Base-by-base conservation (phyloP, 495 filamentous ascomycete species). In the Symbiotaphrina buchneri region DNA sequence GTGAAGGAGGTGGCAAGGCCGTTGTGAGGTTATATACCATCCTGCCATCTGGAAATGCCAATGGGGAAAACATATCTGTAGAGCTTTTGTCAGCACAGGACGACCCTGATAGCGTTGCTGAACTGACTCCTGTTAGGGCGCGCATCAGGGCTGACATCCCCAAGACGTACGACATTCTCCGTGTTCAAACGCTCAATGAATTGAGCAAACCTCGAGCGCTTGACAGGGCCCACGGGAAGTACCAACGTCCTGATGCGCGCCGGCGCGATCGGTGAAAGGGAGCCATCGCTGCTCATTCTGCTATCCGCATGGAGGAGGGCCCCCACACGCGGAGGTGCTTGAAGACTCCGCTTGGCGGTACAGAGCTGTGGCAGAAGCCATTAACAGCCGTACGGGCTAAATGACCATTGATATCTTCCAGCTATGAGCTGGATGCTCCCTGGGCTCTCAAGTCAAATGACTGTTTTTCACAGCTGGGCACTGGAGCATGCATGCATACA, bases 31-130 rank as follows among this genome's bases (percentile, higher is more conserved):
- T 76, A 61, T 90, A 94, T 38, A 94, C 64, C 39, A 99, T 74
- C 39, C 72, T 68, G 33, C 87, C 87, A 36, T 68, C 68, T 6
- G 85, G 85, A 47, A 91, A 95, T 2, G 81, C 82, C 39, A 91
- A 58, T 17, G 87, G 87, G 26, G 82, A 90, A 48, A 97, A 93
- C 73, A 91, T 84, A 44, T 82, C 84, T 93, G 45, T 18, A 37
- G 31, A 37, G 34, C 40, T 15, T 4, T 34, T 23, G 10, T 25
- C 13, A 23, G 25, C 20, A 17, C 6, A 13, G 14, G 11, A 17
- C 16, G 17, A 25, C 25, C 25, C 13, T 14, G 21, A 22, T 4
- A 41, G 22, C 24, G 13, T 32, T 28, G 15, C 27, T n/a, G n/a
- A n/a, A 39, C 74, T 42, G 71, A 92, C 81, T 90, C 60, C 81